These are phyloP conservation scores for Epichloe gansuensis DNA, from an alignment of 2,329 filamentous ascomycete species.

Conservation along the genomic window DNA sequence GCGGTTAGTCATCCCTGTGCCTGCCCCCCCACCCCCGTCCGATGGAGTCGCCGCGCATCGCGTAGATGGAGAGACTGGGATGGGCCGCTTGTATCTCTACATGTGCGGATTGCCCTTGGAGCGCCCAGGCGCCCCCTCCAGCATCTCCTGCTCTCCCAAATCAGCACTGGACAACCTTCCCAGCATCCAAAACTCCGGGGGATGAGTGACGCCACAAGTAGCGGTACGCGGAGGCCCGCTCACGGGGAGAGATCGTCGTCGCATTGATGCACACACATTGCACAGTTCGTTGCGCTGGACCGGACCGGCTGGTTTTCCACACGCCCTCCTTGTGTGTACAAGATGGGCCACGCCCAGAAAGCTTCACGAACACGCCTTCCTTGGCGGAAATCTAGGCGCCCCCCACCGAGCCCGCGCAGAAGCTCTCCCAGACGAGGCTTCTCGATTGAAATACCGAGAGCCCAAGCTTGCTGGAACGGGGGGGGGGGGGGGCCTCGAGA, in stretches of 20 bases:
- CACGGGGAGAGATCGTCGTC: background rate
- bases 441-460: too few species aligned
- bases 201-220: background rate
- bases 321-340: background rate
- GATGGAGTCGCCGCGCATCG: conserved; percentile 9
- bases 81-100: conserved; percentile 2
- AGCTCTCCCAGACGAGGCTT: background rate
- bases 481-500: too few species aligned
- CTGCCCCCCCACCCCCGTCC: background rate
- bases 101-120: background rate
- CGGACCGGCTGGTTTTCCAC: background rate
- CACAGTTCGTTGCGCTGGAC: background rate
- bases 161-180: background rate
- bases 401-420: too few species aligned
- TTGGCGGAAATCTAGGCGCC: background rate
- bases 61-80: background rate
- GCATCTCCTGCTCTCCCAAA: too few species aligned
- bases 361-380: background rate
- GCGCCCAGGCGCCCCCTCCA: background rate
- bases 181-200: background rate
- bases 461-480: too few species aligned
- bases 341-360: background rate
- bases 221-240: background rate
- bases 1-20: conserved; percentile 1
- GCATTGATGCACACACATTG: background rate